Evolutionary conservation across 352 stramenopile species (phyloP).

Genomic region (Plasmopara viticola): DNA sequence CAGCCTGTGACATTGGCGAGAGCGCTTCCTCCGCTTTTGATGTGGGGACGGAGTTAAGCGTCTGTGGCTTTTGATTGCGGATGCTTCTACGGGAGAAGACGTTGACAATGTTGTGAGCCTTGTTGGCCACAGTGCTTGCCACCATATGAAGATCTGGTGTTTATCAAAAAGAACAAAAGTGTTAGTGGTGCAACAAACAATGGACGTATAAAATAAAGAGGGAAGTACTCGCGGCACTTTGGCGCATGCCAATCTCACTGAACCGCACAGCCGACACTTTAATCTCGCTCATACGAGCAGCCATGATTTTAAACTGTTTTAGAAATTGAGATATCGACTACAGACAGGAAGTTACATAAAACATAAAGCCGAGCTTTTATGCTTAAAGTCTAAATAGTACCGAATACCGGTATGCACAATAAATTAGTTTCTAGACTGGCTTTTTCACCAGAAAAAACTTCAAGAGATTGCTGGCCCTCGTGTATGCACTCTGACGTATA

Average conservation of each 20-base stretch:
- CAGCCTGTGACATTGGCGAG: constrained; percentile 23
- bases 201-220: constrained; percentile 3
- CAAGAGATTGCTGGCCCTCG: no score
- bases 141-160: constrained; percentile 30
- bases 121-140: constrained; percentile 25
- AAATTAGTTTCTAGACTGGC: no score
- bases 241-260: constrained; percentile 34
- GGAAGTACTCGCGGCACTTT: constrained; percentile 30
- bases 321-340: no score
- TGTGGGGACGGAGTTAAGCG: constrained; percentile 22
- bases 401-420: no score
- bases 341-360: no score
- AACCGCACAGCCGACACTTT: constrained; percentile 27
- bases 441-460: no score
- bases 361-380: no score
- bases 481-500: no score
- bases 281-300: constrained; percentile 29
- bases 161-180: constrained; percentile 11
- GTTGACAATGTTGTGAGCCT: constrained; percentile 22
- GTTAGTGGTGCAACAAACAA: constrained; percentile 8
- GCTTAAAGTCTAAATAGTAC: no score
- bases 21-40: constrained; percentile 21
- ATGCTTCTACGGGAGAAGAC: constrained; percentile 21
- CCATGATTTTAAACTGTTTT: constrained; percentile 8
- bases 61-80: constrained; percentile 10